These are phyloP conservation scores for Nemania serpens DNA, from an alignment of 2,329 filamentous ascomycete species.

Conservation along the genomic window DNA sequence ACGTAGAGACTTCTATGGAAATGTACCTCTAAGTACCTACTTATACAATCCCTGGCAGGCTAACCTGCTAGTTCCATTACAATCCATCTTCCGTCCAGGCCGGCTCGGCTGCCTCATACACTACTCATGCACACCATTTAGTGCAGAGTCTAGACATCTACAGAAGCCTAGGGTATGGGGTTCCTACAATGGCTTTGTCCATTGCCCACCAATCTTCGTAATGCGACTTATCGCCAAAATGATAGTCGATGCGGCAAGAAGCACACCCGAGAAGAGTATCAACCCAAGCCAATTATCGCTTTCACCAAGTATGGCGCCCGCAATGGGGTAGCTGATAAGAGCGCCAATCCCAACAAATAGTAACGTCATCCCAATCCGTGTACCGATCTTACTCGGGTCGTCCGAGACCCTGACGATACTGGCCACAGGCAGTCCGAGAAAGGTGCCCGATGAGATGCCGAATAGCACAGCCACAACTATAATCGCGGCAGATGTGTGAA, in stretches of 20 bases:
- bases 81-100: no score
- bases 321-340: conserved; percentile 30
- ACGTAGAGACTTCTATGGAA: no score
- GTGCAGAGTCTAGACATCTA: no score
- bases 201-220: conserved; percentile 19
- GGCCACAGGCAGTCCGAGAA: conserved; percentile 24
- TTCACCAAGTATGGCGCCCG: conserved; percentile 25
- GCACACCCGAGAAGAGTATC: conserved; percentile 24
- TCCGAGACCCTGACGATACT: conserved; percentile 24
- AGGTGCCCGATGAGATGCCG: conserved; percentile 23
- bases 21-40: no score
- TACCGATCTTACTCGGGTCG: conserved; percentile 30
- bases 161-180: no score
- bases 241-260: conserved; percentile 22
- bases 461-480: conserved; percentile 22
- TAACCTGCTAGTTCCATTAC: no score
- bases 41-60: no score
- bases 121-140: no score
- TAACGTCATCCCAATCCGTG: conserved; percentile 28
- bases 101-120: no score
- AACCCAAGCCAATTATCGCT: conserved; percentile 26
- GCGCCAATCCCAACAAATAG: conserved; percentile 26
- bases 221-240: conserved; percentile 23
- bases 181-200: conserved; percentile 7
- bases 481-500: conserved; percentile 12